Percentiles rank a stretch among this genome's conserved stretches.
These are phyloP conservation scores for Leishmania martiniquensis DNA, from an alignment of 208 protist species.

Conservation along the genomic window DNA sequence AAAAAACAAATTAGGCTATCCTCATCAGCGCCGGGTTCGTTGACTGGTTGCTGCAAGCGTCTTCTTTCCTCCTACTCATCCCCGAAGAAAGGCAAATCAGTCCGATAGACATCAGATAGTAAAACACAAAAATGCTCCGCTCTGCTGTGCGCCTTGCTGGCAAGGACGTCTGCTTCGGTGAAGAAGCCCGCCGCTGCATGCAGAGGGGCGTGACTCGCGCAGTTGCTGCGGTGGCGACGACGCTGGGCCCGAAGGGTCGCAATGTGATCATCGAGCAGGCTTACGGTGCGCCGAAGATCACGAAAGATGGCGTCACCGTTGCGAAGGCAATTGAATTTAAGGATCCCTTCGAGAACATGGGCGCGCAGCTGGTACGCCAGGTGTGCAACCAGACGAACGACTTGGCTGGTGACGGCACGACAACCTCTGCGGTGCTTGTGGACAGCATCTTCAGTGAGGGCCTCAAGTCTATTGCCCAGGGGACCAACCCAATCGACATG, in stretches of 20 bases:
- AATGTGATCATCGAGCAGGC: slow-evolving; percentile 99
- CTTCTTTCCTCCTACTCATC: neutral
- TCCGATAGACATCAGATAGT: slow-evolving; percentile 5
- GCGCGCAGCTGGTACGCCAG: slow-evolving; percentile 96
- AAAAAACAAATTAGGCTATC: neutral
- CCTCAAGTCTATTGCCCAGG: slow-evolving; percentile 96
- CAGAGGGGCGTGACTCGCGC: slow-evolving; percentile 96
- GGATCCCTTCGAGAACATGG: slow-evolving; percentile 98
- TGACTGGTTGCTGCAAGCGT: neutral
- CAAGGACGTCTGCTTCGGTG: slow-evolving; percentile 97
- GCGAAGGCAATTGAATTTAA: slow-evolving; percentile 98
- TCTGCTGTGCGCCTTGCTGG: slow-evolving; percentile 48
- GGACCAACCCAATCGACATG: slow-evolving; percentile 99
- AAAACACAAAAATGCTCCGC: slow-evolving; percentile 52
- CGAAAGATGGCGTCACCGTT: slow-evolving; percentile 99
- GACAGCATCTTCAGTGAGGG: slow-evolving; percentile 98
- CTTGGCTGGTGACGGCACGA: slow-evolving; percentile 98
- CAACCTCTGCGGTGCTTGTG: slow-evolving; percentile 99
- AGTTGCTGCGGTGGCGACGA: slow-evolving; percentile 96
- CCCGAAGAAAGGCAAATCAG: neutral
- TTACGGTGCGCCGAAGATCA: slow-evolving; percentile 98
- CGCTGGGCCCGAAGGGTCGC: slow-evolving; percentile 98
- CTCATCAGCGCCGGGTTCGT: neutral
- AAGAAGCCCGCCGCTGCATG: slow-evolving; percentile 93
- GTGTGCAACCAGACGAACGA: slow-evolving; percentile 99